Evolutionary conservation across 495 filamentous ascomycete species (phyloP).

Genomic region (Xylaria venustula): DNA sequence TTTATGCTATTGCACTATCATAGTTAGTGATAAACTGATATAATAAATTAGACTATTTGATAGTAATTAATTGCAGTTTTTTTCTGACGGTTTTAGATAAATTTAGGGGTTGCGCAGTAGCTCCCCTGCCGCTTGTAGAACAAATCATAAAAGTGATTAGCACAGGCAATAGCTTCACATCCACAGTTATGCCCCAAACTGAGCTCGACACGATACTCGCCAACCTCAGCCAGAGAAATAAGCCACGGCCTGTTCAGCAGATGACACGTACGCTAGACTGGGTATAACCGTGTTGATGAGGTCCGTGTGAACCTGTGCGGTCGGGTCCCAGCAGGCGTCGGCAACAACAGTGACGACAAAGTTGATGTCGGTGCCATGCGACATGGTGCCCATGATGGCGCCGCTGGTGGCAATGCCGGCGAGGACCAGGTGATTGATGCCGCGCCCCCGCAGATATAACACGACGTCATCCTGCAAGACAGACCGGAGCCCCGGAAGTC

Average conservation of each 20-base stretch:
- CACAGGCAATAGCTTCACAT: too few species aligned
- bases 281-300: background rate
- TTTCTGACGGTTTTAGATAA: too few species aligned
- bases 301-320: background rate
- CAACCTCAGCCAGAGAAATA: background rate
- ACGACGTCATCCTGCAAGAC: background rate
- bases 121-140: too few species aligned
- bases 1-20: too few species aligned
- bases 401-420: conserved; percentile 10
- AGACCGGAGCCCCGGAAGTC: background rate
- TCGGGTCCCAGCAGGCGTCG: conserved; percentile 9
- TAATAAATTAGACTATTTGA: too few species aligned
- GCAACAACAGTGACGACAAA: conserved; percentile 10
- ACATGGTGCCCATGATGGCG: conserved; percentile 2
- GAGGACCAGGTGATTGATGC: background rate
- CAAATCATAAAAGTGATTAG: too few species aligned
- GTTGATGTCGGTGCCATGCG: conserved; percentile 6
- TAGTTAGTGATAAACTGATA: too few species aligned
- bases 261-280: background rate
- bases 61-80: too few species aligned
- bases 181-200: too few species aligned
- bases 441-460: background rate
- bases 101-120: too few species aligned
- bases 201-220: too few species aligned
- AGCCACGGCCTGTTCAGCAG: background rate